Conservation (phyloP, 768 basidiomycete species). For the Boletus rubropictus region DNA sequence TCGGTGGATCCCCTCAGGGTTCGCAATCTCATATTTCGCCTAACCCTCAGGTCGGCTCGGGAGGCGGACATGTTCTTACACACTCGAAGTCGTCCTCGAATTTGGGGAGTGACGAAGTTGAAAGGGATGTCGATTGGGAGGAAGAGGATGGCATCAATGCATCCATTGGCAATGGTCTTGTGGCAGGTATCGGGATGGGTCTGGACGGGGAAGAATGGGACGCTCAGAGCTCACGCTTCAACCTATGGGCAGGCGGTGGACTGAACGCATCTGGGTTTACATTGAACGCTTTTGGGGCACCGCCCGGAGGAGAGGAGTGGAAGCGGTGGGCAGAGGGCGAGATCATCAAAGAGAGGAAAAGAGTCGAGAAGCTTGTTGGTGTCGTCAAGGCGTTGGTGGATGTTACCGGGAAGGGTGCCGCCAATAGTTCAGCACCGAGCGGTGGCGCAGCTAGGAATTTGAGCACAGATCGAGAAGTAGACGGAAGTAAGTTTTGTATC, state of each 20-base stretch:
- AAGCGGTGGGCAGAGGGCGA: conserved; percentile 27
- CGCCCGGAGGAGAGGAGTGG: conserved; percentile 23
- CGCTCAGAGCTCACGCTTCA: conserved; percentile 13
- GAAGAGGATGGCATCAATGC: conserved; percentile 23
- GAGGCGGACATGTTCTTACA: conserved; percentile 14
- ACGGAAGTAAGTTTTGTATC: conserved; percentile 14
- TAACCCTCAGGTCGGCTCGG: conserved; percentile 7
- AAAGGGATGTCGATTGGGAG: conserved; percentile 27
- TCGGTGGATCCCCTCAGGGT: conserved; percentile 7
- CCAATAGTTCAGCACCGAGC: background rate
- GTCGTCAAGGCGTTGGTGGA: conserved; percentile 63
- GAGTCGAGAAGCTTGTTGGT: conserved; percentile 54
- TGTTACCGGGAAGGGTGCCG: conserved; percentile 40
- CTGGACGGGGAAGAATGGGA: conserved; percentile 24
- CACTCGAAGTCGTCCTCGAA: conserved; percentile 29
- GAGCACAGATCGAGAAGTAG: conserved; percentile 9
- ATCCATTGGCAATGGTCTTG: conserved; percentile 1
- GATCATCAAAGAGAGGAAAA: conserved; percentile 54
- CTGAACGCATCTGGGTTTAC: conserved; percentile 11
- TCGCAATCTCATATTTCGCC: conserved; percentile 9
- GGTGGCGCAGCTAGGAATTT: background rate
- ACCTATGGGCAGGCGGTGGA: conserved; percentile 9
- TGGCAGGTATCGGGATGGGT: conserved; percentile 12
- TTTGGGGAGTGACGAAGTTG: conserved; percentile 21
- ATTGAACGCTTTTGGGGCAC: conserved; percentile 6